Percentiles rank a stretch among this genome's conserved stretches.
phyloP scores from a whole-genome alignment of 805 yeast genomes.

The Kuraishia borneana region DNA sequence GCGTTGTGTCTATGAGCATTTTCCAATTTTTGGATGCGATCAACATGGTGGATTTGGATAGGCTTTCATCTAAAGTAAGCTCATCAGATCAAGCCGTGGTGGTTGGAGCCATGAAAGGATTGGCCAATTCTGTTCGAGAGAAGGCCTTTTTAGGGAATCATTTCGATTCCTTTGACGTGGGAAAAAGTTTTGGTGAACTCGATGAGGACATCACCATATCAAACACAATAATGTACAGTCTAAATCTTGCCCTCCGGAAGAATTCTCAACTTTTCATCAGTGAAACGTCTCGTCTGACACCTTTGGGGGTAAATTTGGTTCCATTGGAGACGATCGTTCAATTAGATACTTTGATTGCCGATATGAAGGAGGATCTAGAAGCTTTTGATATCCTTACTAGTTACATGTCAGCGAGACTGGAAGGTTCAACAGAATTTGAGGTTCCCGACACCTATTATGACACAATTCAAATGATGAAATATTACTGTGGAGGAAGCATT shows the following conservation, averaged over 20 bases:
- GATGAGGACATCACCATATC: conserved; percentile 8
- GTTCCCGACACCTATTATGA: conserved; percentile 21
- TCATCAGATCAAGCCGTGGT: conserved; percentile 9
- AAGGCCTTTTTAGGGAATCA: conserved; percentile 15
- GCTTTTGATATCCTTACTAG: conserved; percentile 11
- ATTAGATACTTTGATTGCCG: conserved; percentile 18
- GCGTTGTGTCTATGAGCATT: conserved; percentile 29
- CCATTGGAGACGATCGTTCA: conserved; percentile 27
- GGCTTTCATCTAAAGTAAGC: conserved; percentile 12
- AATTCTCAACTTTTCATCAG: conserved; percentile 27
- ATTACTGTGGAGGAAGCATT: conserved; percentile 45
- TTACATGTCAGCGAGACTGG: conserved; percentile 4
- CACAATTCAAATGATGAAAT: conserved; percentile 34
- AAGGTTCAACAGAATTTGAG: conserved; percentile 1
- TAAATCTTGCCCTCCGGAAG: conserved; percentile 36
- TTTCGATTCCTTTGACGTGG: conserved; percentile 14
- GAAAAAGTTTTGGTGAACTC: conserved; percentile 14
- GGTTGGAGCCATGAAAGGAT: conserved; percentile 14
- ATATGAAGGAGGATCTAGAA: conserved; percentile 13
- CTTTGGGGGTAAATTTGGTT: conserved; percentile 29
- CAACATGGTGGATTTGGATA: conserved; percentile 17
- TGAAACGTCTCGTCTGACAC: conserved; percentile 11
- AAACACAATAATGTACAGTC: conserved; percentile 26
- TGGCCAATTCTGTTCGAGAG: conserved; percentile 8
- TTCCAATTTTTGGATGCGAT: conserved; percentile 25